A percentile compares a stretch with the other conserved stretches of the same genome.
These are phyloP conservation scores for Fomitopsis serialis DNA, from an alignment of 768 basidiomycete genomes.

Conservation along the genomic window DNA sequence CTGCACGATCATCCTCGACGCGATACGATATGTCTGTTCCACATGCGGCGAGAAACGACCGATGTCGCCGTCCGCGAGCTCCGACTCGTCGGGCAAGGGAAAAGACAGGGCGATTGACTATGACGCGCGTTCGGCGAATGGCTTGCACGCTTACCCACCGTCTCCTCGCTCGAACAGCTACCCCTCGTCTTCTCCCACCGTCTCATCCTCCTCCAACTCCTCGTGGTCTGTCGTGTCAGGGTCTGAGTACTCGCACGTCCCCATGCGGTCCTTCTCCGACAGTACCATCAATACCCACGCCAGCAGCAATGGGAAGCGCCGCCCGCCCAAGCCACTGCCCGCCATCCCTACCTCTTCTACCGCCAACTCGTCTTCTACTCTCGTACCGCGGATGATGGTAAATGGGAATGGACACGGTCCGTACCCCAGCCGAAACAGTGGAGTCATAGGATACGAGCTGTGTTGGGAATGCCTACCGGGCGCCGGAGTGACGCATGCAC, in stretches of 20 bases:
- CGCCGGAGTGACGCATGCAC: conserved; percentile 74
- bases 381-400: neutral
- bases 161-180: conserved; percentile 9
- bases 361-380: neutral
- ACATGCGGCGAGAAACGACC: conserved; percentile 80
- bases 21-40: conserved; percentile 87
- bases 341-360: neutral
- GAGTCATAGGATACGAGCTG: conserved; percentile 68
- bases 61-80: conserved; percentile 5
- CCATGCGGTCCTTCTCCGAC: neutral
- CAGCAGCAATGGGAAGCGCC: neutral
- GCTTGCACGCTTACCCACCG: conserved; percentile 13
- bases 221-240: conserved; percentile 2
- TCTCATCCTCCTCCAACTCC: neutral
- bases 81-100: conserved; percentile 34
- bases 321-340: neutral
- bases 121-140: conserved; percentile 12
- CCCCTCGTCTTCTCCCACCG: conserved; percentile 3
- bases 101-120: conserved; percentile 38
- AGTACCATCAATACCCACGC: neutral
- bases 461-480: conserved; percentile 76
- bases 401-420: conserved; percentile 1
- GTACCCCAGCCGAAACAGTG: conserved; percentile 1
- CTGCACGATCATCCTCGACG: conserved; percentile 69
- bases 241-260: neutral